Evolutionary conservation across 371 early-diverging fungal species (phyloP), one percentile per base, ranked within the genome.

Genomic region (Circinella umbellata): DNA sequence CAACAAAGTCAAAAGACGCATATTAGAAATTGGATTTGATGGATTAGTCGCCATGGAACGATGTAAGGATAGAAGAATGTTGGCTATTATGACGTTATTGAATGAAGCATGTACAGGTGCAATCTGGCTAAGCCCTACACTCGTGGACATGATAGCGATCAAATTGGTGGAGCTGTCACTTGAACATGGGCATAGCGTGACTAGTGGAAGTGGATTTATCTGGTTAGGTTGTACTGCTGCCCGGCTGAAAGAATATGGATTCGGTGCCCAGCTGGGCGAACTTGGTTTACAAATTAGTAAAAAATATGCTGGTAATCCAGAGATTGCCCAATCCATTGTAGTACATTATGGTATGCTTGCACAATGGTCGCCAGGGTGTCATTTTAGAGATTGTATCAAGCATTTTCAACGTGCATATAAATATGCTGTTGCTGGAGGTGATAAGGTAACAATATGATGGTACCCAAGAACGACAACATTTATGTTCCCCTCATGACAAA

Each of bases 71-170:
- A 51, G 46, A 15, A 69, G 72, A 4, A 70, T 72, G 11, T 61
- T 77, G 42, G 77, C 79, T 1, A 72, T 73, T 59, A 81, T 81
- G 81, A 51, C 74, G 15, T 55, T 81, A 4, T 46, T 83, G 15
- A 74, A 78, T 46, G 83, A 83, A 57, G 80, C 78, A 3, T 79
- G 81, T 36, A 75, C 73, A 2, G 78, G 78, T n/a, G 81, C 81
- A 15, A 78, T 80, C 53, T 80, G 81, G 83, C 63, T 81, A 9
- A 69, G 74, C 42, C 81, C 78, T 3, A 66, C 64, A 17, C 64
- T 83, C 13, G 73, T 79, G 15, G 79, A 78, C n/a, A 71, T 66
- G 37, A 73, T 81, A 57, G 74, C 80, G 0, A 66, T 80, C 27
- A 79, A 75, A 18, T 66, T 83, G 2, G 76, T 81, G 4, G 75